Evolutionary conservation across 257 asterid genomes (phyloP), one percentile per base, ranked within the genome.

Genomic region (Gentiana macrophylla): DNA sequence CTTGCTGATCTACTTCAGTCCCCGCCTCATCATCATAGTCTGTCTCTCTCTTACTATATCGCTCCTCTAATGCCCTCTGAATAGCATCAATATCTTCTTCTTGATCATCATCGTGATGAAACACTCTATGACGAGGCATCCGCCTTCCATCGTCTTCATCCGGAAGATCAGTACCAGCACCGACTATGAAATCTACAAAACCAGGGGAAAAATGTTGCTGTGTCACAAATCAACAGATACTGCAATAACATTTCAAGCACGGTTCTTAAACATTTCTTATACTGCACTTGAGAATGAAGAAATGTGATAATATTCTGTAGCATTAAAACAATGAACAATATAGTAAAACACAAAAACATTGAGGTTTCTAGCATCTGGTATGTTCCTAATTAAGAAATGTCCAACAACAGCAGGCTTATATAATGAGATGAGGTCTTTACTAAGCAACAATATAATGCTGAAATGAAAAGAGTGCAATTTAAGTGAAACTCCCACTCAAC

Each of bases 1-100:
- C 93, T 81, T 92, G 99, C 60, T 92, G 97, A 35, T 92, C 95
- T 12, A 92, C 99, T 61, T 92, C 90, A n/a, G 95, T 81, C 9
- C 24, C 24, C 24, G 94, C 93, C 76, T 92, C 97, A 49, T 92
- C 95, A 43, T 81, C 94, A 65, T 88, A 83, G 62, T 88, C 99
- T 15, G 73, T 83, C 64, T 70, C 73, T 65, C 81, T 79, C 78
- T 56, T 80, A 1, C 84, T 86, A 74, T 88, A 92, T 74, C 95
- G 73, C 67, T 82, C 86, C 62, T 83, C 82, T 47, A 92, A 74
- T 66, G 76, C 78, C 72, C 94, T 78, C 65, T 79, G 86, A 46
- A 84, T 77, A 54, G 76, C 97, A 41, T 92, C 97, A 48, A 83
- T 78, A 70, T 85, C 94, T 44, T 84, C 93, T 41, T 80, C 95